These are phyloP conservation scores for Cladophialophora psammophila DNA, from an alignment of 2,329 filamentous ascomycete genomes.

Conservation along the genomic window DNA sequence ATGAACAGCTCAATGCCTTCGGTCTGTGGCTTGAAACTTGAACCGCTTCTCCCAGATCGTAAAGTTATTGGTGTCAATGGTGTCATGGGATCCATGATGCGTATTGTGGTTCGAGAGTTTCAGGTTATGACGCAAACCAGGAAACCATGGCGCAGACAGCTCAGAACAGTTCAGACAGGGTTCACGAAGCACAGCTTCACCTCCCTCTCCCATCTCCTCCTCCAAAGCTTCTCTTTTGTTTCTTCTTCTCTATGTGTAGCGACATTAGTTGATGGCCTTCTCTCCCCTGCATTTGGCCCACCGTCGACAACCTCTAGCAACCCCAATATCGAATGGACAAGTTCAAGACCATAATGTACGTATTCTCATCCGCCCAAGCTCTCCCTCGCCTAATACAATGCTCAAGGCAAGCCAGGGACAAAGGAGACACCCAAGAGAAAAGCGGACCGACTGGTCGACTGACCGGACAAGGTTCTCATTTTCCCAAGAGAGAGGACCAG, in stretches of 20 bases:
- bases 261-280: background rate
- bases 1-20: background rate
- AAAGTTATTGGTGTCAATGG: background rate
- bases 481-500: constrained; percentile 24
- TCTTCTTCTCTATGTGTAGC: background rate
- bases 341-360: constrained; percentile 45
- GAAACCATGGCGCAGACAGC: background rate
- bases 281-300: background rate
- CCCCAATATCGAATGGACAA: constrained; percentile 37
- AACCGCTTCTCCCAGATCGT: background rate
- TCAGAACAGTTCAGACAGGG: too few relatives aligned
- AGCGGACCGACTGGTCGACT: constrained; percentile 19
- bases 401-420: constrained; percentile 23
- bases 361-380: background rate
- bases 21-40: constrained; percentile 15
- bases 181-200: constrained; percentile 1
- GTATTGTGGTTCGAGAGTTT: background rate
- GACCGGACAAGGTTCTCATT: constrained; percentile 39
- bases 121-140: constrained; percentile 10
- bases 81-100: constrained; percentile 1
- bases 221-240: background rate
- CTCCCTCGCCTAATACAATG: background rate
- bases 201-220: background rate
- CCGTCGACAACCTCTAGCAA: background rate
- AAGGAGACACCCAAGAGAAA: constrained; percentile 14